These are phyloP conservation scores for Lippia alba DNA, from an alignment of 305 asterid species.

Conservation along the genomic window DNA sequence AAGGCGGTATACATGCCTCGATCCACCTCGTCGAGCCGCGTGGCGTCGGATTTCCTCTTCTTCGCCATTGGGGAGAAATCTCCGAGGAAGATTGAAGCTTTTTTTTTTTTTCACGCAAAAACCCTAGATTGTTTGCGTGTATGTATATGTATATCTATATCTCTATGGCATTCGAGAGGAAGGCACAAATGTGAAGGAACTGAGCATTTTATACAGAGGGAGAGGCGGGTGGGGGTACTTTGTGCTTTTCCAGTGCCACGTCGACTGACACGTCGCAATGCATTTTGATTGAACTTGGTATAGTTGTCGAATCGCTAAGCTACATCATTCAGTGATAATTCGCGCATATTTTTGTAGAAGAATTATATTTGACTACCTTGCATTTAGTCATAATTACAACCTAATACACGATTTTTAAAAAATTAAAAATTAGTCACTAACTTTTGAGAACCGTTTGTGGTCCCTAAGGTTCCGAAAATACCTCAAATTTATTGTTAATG, in stretches of 20 bases:
- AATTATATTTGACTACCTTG: no score
- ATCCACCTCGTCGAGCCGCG: constrained; percentile 67
- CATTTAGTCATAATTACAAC: no score
- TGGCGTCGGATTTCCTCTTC: constrained; percentile 71
- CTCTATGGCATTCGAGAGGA: constrained; percentile 23
- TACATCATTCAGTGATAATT: no score
- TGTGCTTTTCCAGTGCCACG: constrained; percentile 27
- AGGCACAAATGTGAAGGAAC: constrained; percentile 18
- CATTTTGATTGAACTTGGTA: no score
- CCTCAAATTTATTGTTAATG: no score
- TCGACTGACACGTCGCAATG: constrained; percentile 5
- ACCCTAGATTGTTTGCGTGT: constrained; percentile 36
- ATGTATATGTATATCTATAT: constrained; percentile 26
- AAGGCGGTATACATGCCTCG: constrained; percentile 63
- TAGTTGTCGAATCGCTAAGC: no score
- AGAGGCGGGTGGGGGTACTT: constrained; percentile 20
- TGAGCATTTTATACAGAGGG: constrained; percentile 18
- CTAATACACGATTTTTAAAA: no score
- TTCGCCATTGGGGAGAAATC: constrained; percentile 47
- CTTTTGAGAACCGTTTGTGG: no score
- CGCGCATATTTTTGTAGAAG: no score
- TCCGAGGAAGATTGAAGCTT: not conserved
- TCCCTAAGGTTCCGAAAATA: no score
- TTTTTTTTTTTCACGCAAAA: not conserved
- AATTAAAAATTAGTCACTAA: no score